Evolutionary conservation across 169 alveolate genomes (phyloP).

Genomic region (Cytauxzoon felis): DNA sequence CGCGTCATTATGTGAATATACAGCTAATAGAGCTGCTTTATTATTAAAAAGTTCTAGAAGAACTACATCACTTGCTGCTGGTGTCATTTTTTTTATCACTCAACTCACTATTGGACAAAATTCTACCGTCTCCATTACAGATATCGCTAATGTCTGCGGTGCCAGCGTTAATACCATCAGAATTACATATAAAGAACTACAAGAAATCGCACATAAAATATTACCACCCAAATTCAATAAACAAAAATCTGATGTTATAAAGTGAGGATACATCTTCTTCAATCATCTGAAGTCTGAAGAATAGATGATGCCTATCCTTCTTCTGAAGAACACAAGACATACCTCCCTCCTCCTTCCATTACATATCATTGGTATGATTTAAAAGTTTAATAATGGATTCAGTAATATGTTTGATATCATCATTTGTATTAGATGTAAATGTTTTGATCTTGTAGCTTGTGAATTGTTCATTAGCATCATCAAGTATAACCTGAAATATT

Average conservation of each 20-base stretch:
- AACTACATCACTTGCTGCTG: slow-evolving; percentile 80
- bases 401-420: slow-evolving; percentile 19
- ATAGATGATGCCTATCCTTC: no score
- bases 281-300: no score
- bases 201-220: slow-evolving; percentile 47
- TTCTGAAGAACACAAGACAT: no score
- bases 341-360: no score
- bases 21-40: slow-evolving; percentile 69
- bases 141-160: slow-evolving; percentile 68
- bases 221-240: slow-evolving; percentile 50
- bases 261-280: no score
- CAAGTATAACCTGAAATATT: slow-evolving; percentile 65
- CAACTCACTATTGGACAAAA: slow-evolving; percentile 38
- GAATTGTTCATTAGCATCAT: slow-evolving; percentile 49
- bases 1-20: slow-evolving; percentile 72
- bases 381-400: background rate
- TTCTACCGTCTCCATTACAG: slow-evolving; percentile 34
- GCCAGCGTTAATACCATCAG: slow-evolving; percentile 64
- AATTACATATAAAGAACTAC: slow-evolving; percentile 64
- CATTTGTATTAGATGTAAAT: slow-evolving; percentile 25
- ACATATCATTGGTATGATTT: no score
- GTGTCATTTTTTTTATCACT: slow-evolving; percentile 70
- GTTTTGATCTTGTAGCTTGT: slow-evolving; percentile 15
- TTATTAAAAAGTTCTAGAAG: slow-evolving; percentile 75
- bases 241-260: no score